Evolutionary conservation across 2,329 filamentous ascomycete species (phyloP).

Genomic region (Xylariaceae sp.): DNA sequence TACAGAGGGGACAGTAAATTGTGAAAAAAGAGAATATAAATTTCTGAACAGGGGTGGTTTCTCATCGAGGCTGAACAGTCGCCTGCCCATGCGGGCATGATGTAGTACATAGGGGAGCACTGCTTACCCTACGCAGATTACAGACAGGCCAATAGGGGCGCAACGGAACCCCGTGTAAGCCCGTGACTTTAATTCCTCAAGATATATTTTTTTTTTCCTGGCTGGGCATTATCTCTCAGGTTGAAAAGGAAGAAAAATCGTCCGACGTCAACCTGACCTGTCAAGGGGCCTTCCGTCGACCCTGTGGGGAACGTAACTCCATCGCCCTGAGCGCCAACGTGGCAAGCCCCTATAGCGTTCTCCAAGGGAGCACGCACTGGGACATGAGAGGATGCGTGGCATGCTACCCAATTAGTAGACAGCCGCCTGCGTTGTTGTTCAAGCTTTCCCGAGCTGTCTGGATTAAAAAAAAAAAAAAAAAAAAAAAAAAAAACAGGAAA

Average conservation of each 20-base stretch:
- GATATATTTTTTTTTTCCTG: constrained; percentile 19
- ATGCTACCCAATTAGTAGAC: constrained; percentile 33
- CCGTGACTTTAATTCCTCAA: constrained; percentile 20
- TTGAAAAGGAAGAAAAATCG: constrained; percentile 21
- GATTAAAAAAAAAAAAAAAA: no score
- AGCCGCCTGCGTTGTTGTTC: constrained; percentile 30
- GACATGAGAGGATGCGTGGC: constrained; percentile 28
- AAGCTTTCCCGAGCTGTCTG: constrained; percentile 25
- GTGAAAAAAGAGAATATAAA: constrained; percentile 6
- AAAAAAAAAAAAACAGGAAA: no score
- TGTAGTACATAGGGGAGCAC: constrained; percentile 6
- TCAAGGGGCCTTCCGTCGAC: constrained; percentile 26
- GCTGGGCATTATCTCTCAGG: no score
- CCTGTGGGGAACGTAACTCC: constrained; percentile 29
- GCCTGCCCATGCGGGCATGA: constrained; percentile 18
- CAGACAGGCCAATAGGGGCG: constrained; percentile 23
- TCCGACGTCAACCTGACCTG: constrained; percentile 24
- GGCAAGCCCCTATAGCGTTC: constrained; percentile 31
- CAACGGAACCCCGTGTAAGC: constrained; percentile 11
- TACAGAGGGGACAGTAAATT: constrained; percentile 18
- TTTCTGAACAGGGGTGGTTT: constrained; percentile 10
- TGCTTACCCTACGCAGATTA: constrained; percentile 7
- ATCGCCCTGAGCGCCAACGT: constrained; percentile 31
- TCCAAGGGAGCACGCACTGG: constrained; percentile 26
- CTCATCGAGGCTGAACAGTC: constrained; percentile 28